Evolutionary conservation across 371 early-diverging fungal species (phyloP).

Genomic region (Funneliformis caledonium): DNA sequence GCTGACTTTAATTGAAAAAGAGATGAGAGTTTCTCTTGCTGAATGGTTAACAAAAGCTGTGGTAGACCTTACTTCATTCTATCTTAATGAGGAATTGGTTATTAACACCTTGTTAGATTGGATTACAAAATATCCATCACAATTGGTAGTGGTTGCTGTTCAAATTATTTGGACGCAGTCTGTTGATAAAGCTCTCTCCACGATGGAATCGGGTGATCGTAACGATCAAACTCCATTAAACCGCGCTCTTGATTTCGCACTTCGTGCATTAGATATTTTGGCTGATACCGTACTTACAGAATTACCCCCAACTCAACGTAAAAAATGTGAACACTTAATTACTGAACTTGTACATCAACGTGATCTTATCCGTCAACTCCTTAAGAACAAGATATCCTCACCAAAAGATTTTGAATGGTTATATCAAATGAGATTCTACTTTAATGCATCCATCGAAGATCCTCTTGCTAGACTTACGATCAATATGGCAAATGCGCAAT

Average conservation of each 20-base stretch:
- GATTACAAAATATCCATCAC: conserved; percentile 92
- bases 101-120: conserved; percentile 73
- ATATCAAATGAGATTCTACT: conserved; percentile 97
- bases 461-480: conserved; percentile 79
- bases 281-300: conserved; percentile 94
- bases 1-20: conserved; percentile 89
- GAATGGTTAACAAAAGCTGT: conserved; percentile 75
- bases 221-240: conserved; percentile 55
- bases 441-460: conserved; percentile 63
- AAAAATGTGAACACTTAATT: conserved; percentile 96
- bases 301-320: conserved; percentile 79
- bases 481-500: conserved; percentile 92
- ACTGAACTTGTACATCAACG: conserved; percentile 98
- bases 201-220: conserved; percentile 50
- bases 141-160: conserved; percentile 89
- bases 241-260: conserved; percentile 65
- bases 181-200: conserved; percentile 76
- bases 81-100: conserved; percentile 66
- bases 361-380: conserved; percentile 86
- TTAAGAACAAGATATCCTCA: conserved; percentile 58
- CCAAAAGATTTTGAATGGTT: conserved; percentile 93
- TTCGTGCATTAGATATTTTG: conserved; percentile 80
- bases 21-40: conserved; percentile 89
- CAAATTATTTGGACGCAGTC: conserved; percentile 92
- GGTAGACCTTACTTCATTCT: conserved; percentile 66